Percentiles rank a stretch among this genome's conserved stretches.
These are phyloP conservation scores for Phytophthora fragariaefolia DNA, from an alignment of 352 stramenopile species.

Conservation along the genomic window DNA sequence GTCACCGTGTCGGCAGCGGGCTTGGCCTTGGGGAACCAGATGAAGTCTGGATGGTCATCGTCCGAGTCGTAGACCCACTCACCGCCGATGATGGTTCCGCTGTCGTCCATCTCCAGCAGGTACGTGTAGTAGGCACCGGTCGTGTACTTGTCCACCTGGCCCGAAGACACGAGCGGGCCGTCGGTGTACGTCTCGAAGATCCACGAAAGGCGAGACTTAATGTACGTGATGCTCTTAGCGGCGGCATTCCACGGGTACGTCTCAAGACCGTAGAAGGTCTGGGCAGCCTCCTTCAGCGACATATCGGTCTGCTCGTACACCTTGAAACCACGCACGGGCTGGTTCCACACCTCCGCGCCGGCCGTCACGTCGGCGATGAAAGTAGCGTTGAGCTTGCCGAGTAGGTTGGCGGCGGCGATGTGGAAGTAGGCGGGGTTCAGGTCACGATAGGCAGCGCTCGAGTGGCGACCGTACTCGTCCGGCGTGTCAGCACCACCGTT, in stretches of 20 bases:
- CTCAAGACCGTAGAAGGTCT: constrained; percentile 33
- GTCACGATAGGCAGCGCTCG: constrained; percentile 37
- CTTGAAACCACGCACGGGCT: constrained; percentile 49
- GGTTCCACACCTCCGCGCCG: constrained; percentile 51
- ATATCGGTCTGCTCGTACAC: constrained; percentile 34
- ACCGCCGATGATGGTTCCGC: constrained; percentile 34
- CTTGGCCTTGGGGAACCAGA: constrained; percentile 31
- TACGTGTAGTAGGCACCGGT: constrained; percentile 34
- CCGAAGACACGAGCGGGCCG: constrained; percentile 26
- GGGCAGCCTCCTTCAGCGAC: constrained; percentile 24
- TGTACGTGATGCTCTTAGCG: constrained; percentile 39
- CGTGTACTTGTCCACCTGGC: constrained; percentile 22
- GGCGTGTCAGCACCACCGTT: constrained; percentile 20
- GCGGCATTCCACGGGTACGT: constrained; percentile 48
- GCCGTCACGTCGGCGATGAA: constrained; percentile 46
- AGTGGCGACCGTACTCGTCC: constrained; percentile 46
- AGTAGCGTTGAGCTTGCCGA: constrained; percentile 38
- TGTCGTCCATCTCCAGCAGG: constrained; percentile 34
- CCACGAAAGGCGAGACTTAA: constrained; percentile 42
- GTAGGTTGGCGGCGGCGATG: constrained; percentile 44
- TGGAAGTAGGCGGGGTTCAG: constrained; percentile 47
- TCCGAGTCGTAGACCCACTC: constrained; percentile 39
- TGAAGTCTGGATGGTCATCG: constrained; percentile 38
- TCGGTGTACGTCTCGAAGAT: constrained; percentile 39
- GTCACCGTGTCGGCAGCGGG: constrained; percentile 27